These are phyloP conservation scores for Durotheca rogersii DNA, from an alignment of 495 filamentous ascomycete genomes.

Conservation along the genomic window DNA sequence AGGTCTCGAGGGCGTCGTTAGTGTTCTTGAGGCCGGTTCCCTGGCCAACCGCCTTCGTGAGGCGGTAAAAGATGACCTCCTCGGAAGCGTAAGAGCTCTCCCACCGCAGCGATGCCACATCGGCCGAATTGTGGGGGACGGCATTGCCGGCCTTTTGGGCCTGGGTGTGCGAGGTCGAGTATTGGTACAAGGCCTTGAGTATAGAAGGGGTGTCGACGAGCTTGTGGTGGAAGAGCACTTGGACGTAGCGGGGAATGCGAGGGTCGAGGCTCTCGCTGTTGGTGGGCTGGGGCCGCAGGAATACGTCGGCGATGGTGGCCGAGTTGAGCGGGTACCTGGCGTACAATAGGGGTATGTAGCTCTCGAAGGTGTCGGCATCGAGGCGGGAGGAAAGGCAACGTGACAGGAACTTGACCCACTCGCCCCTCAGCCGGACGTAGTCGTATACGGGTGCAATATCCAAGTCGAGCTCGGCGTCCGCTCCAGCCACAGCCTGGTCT, in stretches of 20 bases:
- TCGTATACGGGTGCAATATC: constrained; percentile 1
- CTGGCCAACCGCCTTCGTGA: constrained; percentile 47
- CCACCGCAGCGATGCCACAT: constrained; percentile 42
- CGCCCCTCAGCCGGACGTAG: constrained; percentile 3
- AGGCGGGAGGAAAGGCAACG: constrained; percentile 49
- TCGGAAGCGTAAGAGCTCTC: constrained; percentile 49
- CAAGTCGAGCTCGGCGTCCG: neutral
- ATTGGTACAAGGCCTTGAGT: constrained; percentile 58
- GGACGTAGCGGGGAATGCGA: constrained; percentile 62
- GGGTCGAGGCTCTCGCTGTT: constrained; percentile 60
- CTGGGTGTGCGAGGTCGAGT: constrained; percentile 53
- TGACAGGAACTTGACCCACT: constrained; percentile 52
- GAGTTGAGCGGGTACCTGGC: constrained; percentile 48
- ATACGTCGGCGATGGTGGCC: constrained; percentile 55
- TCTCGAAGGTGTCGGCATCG: constrained; percentile 48
- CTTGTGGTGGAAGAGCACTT: constrained; percentile 56
- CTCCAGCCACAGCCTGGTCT: constrained; percentile 12
- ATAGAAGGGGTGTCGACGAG: constrained; percentile 57
- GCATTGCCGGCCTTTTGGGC: constrained; percentile 32
- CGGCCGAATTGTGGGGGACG: constrained; percentile 14
- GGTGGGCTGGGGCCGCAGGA: constrained; percentile 54
- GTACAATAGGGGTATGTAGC: constrained; percentile 41
- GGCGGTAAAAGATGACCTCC: constrained; percentile 53
- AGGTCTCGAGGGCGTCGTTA: constrained; percentile 40
- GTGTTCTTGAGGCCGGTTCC: constrained; percentile 39